phyloP scores from a whole-genome alignment of 2,329 filamentous ascomycete genomes.

The Xylogone sp. region DNA sequence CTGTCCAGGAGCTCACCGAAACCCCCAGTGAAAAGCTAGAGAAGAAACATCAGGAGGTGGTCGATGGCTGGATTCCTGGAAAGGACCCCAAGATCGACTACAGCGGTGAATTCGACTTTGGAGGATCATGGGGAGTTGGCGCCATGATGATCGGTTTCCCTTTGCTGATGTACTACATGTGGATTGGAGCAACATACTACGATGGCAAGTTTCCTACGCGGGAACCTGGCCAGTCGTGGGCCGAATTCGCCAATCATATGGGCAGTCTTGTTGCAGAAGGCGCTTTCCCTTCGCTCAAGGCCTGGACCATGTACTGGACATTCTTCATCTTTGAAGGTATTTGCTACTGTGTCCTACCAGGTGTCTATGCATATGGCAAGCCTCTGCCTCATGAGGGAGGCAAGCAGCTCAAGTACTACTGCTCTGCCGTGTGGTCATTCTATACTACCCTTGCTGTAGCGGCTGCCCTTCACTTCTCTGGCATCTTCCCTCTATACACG shows the following conservation, averaged over 20 bases:
- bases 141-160: conserved; percentile 92
- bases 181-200: conserved; percentile 93
- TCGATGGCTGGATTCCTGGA: conserved; percentile 57
- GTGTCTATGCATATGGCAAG: conserved; percentile 84
- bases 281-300: conserved; percentile 76
- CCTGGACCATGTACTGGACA: conserved; percentile 92
- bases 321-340: conserved; percentile 83
- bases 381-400: conserved; percentile 77
- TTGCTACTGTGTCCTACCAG: conserved; percentile 82
- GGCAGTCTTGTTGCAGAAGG: conserved; percentile 72
- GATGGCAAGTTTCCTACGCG: conserved; percentile 74
- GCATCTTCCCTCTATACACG: conserved; percentile 84
- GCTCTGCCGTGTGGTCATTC: conserved; percentile 82
- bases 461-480: conserved; percentile 72
- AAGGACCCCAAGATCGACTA: conserved; percentile 60
- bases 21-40: conserved; percentile 5
- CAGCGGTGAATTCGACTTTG: conserved; percentile 74
- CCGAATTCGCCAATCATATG: conserved; percentile 70
- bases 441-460: conserved; percentile 78
- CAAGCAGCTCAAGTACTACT: conserved; percentile 90
- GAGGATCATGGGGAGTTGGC: conserved; percentile 74
- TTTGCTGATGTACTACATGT: conserved; percentile 98
- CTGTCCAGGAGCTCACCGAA: neutral
- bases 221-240: conserved; percentile 59
- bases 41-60: conserved; percentile 11